A percentile compares a stretch with the other conserved stretches of the same genome.
These are phyloP conservation scores for Immersiella caudata DNA, from an alignment of 495 filamentous ascomycete genomes.

Conservation along the genomic window DNA sequence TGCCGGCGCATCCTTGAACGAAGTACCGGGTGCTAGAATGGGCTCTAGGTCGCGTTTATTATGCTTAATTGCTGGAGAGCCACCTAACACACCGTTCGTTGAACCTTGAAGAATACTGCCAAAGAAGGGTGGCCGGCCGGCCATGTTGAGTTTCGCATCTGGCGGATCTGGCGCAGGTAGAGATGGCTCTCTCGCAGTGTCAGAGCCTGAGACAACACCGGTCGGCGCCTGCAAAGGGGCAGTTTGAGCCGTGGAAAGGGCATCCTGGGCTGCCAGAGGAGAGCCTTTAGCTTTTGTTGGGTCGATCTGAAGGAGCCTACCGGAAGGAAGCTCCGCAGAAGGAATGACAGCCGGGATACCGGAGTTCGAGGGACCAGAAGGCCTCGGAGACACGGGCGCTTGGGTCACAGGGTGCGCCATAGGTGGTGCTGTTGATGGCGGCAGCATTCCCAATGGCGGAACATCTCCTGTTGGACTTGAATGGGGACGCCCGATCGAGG, in stretches of 20 bases:
- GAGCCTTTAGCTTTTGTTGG: background rate
- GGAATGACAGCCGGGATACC: background rate
- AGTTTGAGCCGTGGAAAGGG: background rate
- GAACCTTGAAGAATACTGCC: background rate
- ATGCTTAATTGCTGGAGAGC: background rate
- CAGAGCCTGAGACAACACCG: background rate
- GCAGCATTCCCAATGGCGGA: background rate
- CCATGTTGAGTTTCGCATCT: background rate
- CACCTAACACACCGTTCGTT: background rate
- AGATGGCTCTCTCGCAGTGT: background rate
- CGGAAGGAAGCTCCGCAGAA: background rate
- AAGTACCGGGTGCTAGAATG: constrained; percentile 2
- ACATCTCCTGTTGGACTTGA: background rate
- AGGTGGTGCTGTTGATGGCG: background rate
- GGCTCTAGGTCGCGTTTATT: background rate
- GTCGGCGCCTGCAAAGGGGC: background rate
- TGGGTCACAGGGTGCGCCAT: too few relatives aligned
- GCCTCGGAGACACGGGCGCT: too few relatives aligned
- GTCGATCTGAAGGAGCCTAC: background rate
- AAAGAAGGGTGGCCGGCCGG: background rate
- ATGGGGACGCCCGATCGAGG: background rate
- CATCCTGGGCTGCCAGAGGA: background rate
- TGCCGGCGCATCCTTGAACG: constrained; percentile 1
- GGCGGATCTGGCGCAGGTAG: background rate
- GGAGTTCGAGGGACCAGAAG: background rate